These are phyloP conservation scores for Chaetomidium leptoderma DNA, from an alignment of 495 filamentous ascomycete genomes.

Conservation along the genomic window DNA sequence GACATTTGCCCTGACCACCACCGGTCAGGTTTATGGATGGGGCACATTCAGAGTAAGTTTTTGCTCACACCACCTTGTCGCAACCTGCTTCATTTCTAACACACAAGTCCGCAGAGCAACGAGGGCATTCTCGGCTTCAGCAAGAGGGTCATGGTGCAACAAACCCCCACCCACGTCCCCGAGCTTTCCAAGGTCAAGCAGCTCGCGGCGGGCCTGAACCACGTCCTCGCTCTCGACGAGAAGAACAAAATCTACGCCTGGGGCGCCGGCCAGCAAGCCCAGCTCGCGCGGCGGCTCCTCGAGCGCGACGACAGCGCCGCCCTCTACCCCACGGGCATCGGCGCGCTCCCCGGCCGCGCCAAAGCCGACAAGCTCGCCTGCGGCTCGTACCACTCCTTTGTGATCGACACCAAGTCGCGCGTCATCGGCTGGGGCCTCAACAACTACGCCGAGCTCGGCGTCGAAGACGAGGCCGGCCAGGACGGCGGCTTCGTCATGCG, in stretches of 20 bases:
- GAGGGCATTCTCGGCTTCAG: slow-evolving; percentile 72
- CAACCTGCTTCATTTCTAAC: slow-evolving; percentile 20
- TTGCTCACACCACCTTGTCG: not conserved
- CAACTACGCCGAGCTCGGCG: slow-evolving; percentile 74
- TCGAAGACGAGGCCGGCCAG: slow-evolving; percentile 62
- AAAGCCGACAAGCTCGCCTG: slow-evolving; percentile 53
- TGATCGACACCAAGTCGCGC: slow-evolving; percentile 63
- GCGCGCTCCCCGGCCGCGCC: slow-evolving; percentile 52
- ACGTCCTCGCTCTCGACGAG: slow-evolving; percentile 65
- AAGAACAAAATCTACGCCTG: slow-evolving; percentile 63
- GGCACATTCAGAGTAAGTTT: slow-evolving; percentile 60
- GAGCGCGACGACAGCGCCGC: slow-evolving; percentile 55
- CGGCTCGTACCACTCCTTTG: slow-evolving; percentile 72
- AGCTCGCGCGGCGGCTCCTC: slow-evolving; percentile 67
- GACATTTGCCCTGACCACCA: slow-evolving; percentile 60
- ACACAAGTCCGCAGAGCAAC: slow-evolving; percentile 26
- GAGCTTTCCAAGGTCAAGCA: slow-evolving; percentile 58
- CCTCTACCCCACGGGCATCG: slow-evolving; percentile 65
- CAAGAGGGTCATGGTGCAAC: slow-evolving; percentile 32
- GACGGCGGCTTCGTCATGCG: slow-evolving; percentile 51
- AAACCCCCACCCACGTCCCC: slow-evolving; percentile 34
- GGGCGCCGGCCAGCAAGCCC: slow-evolving; percentile 69
- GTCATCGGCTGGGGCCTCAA: slow-evolving; percentile 87
- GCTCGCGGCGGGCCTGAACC: slow-evolving; percentile 62
- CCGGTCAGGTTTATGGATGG: slow-evolving; percentile 63